Percentiles rank a stretch among this genome's conserved stretches.
phyloP scores from a whole-genome alignment of 1,139 yeast genomes.

The Tardiomyces blankii region DNA sequence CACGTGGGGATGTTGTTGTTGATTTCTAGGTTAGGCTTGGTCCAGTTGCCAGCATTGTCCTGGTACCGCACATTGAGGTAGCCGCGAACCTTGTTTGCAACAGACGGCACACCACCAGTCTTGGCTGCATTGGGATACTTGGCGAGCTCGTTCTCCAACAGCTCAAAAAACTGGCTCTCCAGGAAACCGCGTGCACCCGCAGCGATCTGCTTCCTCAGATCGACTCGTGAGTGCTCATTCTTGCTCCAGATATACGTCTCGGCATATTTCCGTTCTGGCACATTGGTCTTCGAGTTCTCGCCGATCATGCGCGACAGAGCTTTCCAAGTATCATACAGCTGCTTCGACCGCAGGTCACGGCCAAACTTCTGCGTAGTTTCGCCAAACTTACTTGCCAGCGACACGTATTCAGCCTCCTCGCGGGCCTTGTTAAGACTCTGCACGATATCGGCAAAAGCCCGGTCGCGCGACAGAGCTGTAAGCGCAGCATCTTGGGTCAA shows the following conservation, averaged over 20 bases:
- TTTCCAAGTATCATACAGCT: constrained; percentile 28
- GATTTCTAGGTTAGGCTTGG: constrained; percentile 39
- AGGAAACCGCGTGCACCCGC: constrained; percentile 48
- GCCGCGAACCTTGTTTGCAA: constrained; percentile 57
- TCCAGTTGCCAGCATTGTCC: constrained; percentile 36
- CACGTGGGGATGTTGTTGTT: constrained; percentile 84
- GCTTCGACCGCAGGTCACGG: constrained; percentile 25
- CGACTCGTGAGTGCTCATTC: constrained; percentile 22
- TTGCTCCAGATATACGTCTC: constrained; percentile 26
- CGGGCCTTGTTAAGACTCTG: constrained; percentile 62
- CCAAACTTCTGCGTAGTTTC: constrained; percentile 29
- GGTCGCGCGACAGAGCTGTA: constrained; percentile 1
- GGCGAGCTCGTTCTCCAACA: constrained; percentile 61
- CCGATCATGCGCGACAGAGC: constrained; percentile 21
- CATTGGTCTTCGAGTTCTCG: constrained; percentile 17
- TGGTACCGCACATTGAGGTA: constrained; percentile 39
- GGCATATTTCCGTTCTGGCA: constrained; percentile 39
- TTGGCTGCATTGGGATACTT: constrained; percentile 46
- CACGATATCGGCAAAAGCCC: constrained; percentile 61
- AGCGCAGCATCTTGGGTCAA: constrained; percentile 4
- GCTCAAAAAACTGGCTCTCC: constrained; percentile 67
- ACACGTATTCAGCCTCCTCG: constrained; percentile 38
- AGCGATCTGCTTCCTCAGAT: constrained; percentile 40
- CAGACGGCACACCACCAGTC: constrained; percentile 55
- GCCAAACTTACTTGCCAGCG: constrained; percentile 42